A percentile compares a stretch with the other conserved stretches of the same genome.
phyloP scores from a whole-genome alignment of 2,329 filamentous ascomycete species.

The Ramichloridium luteum region DNA sequence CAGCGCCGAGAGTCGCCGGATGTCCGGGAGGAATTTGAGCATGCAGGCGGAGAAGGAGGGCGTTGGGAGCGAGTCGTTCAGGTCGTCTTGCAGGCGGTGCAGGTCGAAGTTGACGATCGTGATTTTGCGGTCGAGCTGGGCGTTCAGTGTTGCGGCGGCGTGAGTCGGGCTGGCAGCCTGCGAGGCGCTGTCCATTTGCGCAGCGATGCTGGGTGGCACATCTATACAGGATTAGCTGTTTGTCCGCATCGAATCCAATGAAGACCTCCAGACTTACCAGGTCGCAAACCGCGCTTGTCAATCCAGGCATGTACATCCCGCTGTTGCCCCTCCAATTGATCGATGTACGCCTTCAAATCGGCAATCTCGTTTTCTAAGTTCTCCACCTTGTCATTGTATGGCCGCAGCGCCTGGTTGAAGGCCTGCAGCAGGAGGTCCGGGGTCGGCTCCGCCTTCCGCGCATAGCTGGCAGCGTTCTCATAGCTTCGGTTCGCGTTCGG shows the following conservation, averaged over 20 bases:
- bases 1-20: slow-evolving; percentile 37
- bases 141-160: slow-evolving; percentile 40
- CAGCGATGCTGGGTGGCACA: slow-evolving; percentile 40
- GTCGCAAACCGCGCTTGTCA: slow-evolving; percentile 42
- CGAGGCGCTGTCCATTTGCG: slow-evolving; percentile 40
- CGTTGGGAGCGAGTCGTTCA: slow-evolving; percentile 42
- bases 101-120: slow-evolving; percentile 47
- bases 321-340: slow-evolving; percentile 40
- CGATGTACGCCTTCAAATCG: slow-evolving; percentile 38
- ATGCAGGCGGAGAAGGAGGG: slow-evolving; percentile 42
- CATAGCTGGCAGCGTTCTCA: slow-evolving; percentile 10
- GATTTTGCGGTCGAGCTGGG: slow-evolving; percentile 46
- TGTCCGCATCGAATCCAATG: not conserved
- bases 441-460: slow-evolving; percentile 28
- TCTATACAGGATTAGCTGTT: not conserved
- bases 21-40: slow-evolving; percentile 44
- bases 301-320: slow-evolving; percentile 43
- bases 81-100: slow-evolving; percentile 43
- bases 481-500: slow-evolving; percentile 8
- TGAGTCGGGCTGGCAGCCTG: slow-evolving; percentile 28
- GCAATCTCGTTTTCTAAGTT: slow-evolving; percentile 39
- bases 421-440: slow-evolving; percentile 40
- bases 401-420: slow-evolving; percentile 41
- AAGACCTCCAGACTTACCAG: slow-evolving; percentile 29
- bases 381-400: slow-evolving; percentile 42